Percentiles rank a stretch among this genome's conserved stretches.
Conservation (phyloP, 2,329 filamentous ascomycete species). For the Alternaria atra region DNA sequence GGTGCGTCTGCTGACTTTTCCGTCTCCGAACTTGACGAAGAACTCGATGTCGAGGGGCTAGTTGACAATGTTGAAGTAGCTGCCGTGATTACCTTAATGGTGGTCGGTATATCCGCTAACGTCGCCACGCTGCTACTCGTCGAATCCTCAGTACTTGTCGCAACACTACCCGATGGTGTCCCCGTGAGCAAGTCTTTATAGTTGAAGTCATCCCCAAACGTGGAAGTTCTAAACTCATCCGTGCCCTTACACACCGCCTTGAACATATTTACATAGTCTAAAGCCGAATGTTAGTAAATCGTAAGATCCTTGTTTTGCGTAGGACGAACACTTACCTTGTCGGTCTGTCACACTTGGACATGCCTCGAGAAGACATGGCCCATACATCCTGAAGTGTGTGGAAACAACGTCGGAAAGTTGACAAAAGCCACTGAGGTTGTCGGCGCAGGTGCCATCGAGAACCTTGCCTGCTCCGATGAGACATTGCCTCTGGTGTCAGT, state of each 20-base stretch:
- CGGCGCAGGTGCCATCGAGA: not conserved
- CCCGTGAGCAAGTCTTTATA: not conserved
- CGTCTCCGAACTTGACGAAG: not conserved
- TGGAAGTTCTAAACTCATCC: not conserved
- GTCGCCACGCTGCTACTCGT: not conserved
- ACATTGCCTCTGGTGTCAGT: not conserved
- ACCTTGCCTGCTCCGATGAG: not conserved
- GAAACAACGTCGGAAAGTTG: not conserved
- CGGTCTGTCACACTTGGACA: not conserved
- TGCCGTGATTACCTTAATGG: not conserved
- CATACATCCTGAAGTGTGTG: not conserved
- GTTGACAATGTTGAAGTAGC: not conserved
- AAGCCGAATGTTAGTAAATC: not conserved
- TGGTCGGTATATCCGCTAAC: not conserved
- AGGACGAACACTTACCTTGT: not conserved
- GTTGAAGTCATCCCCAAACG: not conserved
- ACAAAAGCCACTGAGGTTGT: not conserved
- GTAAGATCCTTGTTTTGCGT: not conserved
- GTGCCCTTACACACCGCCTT: not conserved
- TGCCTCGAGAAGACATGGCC: not conserved
- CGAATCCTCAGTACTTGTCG: not conserved
- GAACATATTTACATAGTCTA: not conserved
- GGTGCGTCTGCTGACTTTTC: not conserved
- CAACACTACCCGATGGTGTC: not conserved
- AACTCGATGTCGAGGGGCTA: not conserved